Percentiles rank a stretch among this genome's conserved stretches.
These are phyloP conservation scores for Mycena chlorophos DNA, from an alignment of 768 basidiomycete genomes.

Conservation along the genomic window DNA sequence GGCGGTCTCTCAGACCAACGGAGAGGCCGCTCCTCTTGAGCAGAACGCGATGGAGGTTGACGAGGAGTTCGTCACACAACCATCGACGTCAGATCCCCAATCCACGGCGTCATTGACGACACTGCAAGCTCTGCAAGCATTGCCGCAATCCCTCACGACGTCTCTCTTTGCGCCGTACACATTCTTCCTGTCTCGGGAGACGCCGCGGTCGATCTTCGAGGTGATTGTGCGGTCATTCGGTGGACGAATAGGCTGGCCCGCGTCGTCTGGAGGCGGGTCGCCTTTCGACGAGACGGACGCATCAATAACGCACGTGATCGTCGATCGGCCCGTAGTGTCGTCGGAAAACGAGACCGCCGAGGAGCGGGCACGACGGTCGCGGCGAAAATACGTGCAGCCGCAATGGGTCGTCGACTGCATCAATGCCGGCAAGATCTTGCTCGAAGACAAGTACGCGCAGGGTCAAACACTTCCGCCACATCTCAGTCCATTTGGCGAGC, in stretches of 20 bases:
- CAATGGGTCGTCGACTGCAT: conserved; percentile 98
- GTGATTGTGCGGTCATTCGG: conserved; percentile 92
- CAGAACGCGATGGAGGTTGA: conserved; percentile 38
- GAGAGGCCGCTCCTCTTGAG: conserved; percentile 41
- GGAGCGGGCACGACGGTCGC: conserved; percentile 60
- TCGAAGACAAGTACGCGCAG: conserved; percentile 84
- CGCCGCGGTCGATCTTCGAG: conserved; percentile 88
- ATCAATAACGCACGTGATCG: conserved; percentile 91
- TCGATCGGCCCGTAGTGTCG: conserved; percentile 77
- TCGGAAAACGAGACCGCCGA: conserved; percentile 50
- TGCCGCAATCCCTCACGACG: conserved; percentile 57
- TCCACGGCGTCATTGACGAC: conserved; percentile 59
- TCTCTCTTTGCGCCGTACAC: conserved; percentile 81
- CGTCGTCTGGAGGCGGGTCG: conserved; percentile 79
- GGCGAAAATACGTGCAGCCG: conserved; percentile 89
- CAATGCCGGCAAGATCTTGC: conserved; percentile 80
- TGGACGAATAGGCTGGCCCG: conserved; percentile 88
- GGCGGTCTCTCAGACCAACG: conserved; percentile 28
- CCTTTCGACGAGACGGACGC: conserved; percentile 76
- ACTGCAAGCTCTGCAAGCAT: conserved; percentile 60
- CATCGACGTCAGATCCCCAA: conserved; percentile 52
- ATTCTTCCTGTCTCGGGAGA: conserved; percentile 93
- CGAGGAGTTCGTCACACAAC: conserved; percentile 70
- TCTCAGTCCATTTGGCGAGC: conserved; percentile 91
- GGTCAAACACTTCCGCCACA: conserved; percentile 90